Conservation (phyloP, 148 eudicot species). For the Pouteria glomerata region DNA sequence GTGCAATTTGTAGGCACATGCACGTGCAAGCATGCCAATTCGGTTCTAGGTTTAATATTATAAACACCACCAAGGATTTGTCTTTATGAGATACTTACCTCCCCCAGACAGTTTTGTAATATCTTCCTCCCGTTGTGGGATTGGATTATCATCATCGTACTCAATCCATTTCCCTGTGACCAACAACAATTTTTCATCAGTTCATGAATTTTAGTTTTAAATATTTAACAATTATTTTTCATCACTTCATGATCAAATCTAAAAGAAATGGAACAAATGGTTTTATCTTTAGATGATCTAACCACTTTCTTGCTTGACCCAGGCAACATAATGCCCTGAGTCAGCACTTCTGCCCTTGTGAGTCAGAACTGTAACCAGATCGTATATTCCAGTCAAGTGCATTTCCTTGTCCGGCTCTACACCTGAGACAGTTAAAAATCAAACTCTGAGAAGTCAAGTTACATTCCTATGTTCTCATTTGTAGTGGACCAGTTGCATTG, state of each 20-base stretch:
- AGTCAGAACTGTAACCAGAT: slow-evolving; percentile 70
- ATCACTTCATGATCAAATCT: slow-evolving; percentile 44
- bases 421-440: slow-evolving; percentile 27
- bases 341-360: slow-evolving; percentile 96
- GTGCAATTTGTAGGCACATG: neutral
- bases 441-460: slow-evolving; percentile 47
- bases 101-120: slow-evolving; percentile 92
- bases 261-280: neutral
- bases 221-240: no score
- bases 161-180: slow-evolving; percentile 81
- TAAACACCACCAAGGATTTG: neutral
- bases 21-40: neutral
- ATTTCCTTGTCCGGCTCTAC: slow-evolving; percentile 70
- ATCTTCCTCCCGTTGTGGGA: slow-evolving; percentile 87
- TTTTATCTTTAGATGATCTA: slow-evolving; percentile 10
- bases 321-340: slow-evolving; percentile 98
- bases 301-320: slow-evolving; percentile 99
- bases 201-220: no score
- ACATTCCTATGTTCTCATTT: neutral
- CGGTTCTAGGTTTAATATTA: neutral
- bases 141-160: slow-evolving; percentile 80
- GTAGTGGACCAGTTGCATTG: slow-evolving; percentile 1
- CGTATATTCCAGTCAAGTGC: slow-evolving; percentile 74
- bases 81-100: slow-evolving; percentile 40
- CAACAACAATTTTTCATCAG: slow-evolving; percentile 1